Evolutionary conservation across 371 early-diverging fungal genomes (phyloP).

Genomic region (Zychaea mexicana): DNA sequence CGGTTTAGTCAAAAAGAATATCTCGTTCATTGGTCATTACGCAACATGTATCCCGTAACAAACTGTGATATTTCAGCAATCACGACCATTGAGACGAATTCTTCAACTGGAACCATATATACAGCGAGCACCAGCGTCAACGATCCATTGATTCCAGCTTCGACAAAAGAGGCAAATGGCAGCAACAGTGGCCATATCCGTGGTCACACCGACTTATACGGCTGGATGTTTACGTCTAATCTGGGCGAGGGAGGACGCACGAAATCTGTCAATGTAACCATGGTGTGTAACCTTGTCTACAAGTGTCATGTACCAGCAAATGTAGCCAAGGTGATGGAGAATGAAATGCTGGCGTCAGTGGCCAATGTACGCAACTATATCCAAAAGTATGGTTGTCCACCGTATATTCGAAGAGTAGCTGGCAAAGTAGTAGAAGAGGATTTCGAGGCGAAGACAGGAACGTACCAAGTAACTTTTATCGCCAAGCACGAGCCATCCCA

Average conservation of each 20-base stretch:
- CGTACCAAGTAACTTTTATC: constrained; percentile 21
- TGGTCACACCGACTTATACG: constrained; percentile 54
- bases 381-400: constrained; percentile 53
- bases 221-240: constrained; percentile 59
- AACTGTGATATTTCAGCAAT: constrained; percentile 31
- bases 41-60: constrained; percentile 33
- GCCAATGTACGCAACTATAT: constrained; percentile 42
- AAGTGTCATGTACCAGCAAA: constrained; percentile 31
- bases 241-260: constrained; percentile 45
- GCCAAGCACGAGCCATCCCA: constrained; percentile 47
- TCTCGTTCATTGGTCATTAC: constrained; percentile 43
- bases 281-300: constrained; percentile 61
- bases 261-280: constrained; percentile 47
- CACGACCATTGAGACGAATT: constrained; percentile 59
- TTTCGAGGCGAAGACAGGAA: constrained; percentile 28
- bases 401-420: constrained; percentile 52
- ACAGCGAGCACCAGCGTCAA: constrained; percentile 60
- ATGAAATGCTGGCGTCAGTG: constrained; percentile 37
- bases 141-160: constrained; percentile 52
- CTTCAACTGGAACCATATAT: constrained; percentile 52
- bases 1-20: constrained; percentile 61
- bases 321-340: constrained; percentile 35
- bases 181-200: constrained; percentile 39
- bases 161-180: too few relatives aligned
- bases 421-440: constrained; percentile 43